phyloP scores from a whole-genome alignment of 257 asterid species.

The Petrea volubilis region DNA sequence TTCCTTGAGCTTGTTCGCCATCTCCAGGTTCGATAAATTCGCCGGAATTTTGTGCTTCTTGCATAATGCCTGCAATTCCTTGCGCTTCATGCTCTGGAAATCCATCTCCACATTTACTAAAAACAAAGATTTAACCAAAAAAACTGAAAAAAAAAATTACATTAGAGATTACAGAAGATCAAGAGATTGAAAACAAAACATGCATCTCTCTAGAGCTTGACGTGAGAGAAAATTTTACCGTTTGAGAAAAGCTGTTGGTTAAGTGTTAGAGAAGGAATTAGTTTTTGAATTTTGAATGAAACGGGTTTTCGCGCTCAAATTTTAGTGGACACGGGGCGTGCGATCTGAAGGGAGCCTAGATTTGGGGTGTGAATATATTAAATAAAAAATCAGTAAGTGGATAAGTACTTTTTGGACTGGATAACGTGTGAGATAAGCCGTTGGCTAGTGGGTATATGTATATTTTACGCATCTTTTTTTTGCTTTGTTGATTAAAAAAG shows the following conservation, averaged over 20 bases:
- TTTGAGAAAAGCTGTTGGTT: background rate
- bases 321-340: slow-evolving; percentile 11
- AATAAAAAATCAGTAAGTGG: background rate
- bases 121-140: background rate
- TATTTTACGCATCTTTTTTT: background rate
- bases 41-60: slow-evolving; percentile 67
- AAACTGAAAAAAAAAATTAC: too few species aligned
- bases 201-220: background rate
- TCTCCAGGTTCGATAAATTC: slow-evolving; percentile 56
- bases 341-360: slow-evolving; percentile 14
- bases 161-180: background rate
- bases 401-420: background rate
- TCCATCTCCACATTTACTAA: slow-evolving; percentile 40
- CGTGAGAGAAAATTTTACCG: background rate
- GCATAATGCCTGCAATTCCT: slow-evolving; percentile 60
- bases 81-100: slow-evolving; percentile 61
- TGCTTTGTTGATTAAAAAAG: background rate
- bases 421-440: background rate
- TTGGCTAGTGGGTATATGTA: background rate
- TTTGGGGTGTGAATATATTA: background rate
- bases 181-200: background rate
- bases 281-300: slow-evolving; percentile 33
- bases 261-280: background rate
- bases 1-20: slow-evolving; percentile 53
- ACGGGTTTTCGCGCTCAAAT: slow-evolving; percentile 29